A percentile compares a stretch with the other conserved stretches of the same genome.
phyloP scores from a whole-genome alignment of 2,329 filamentous ascomycete genomes.

The Parastagonospora nodorum region DNA sequence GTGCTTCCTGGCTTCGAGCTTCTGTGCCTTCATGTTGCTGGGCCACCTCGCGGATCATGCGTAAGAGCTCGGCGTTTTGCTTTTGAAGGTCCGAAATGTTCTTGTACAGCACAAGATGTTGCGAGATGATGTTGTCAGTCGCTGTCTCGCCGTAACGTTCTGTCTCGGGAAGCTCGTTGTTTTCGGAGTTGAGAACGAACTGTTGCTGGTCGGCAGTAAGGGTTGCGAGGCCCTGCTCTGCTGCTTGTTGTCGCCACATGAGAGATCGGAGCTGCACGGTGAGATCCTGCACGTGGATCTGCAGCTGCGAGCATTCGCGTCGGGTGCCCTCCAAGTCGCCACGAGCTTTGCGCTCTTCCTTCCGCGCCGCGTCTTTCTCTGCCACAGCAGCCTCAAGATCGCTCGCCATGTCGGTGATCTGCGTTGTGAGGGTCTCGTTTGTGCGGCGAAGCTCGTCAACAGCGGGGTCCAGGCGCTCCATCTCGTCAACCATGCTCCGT shows the following conservation, averaged over 20 bases:
- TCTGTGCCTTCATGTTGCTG: slow-evolving; percentile 92
- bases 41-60: slow-evolving; percentile 81
- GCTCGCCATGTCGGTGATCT: slow-evolving; percentile 77
- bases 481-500: slow-evolving; percentile 81
- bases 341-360: slow-evolving; percentile 78
- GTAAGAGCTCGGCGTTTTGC: slow-evolving; percentile 84
- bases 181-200: slow-evolving; percentile 77
- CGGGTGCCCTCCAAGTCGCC: slow-evolving; percentile 67
- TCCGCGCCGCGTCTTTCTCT: slow-evolving; percentile 78
- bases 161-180: slow-evolving; percentile 74
- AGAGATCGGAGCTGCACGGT: slow-evolving; percentile 90
- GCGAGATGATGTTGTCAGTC: slow-evolving; percentile 86
- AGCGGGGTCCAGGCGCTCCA: slow-evolving; percentile 87
- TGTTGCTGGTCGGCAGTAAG: slow-evolving; percentile 73
- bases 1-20: slow-evolving; percentile 65
- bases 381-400: slow-evolving; percentile 81
- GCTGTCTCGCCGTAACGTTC: slow-evolving; percentile 71
- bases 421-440: slow-evolving; percentile 76
- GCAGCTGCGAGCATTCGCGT: slow-evolving; percentile 76
- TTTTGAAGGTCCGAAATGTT: slow-evolving; percentile 82
- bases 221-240: slow-evolving; percentile 76
- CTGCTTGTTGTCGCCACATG: slow-evolving; percentile 81
- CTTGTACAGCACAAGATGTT: slow-evolving; percentile 88
- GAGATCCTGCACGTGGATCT: slow-evolving; percentile 85
- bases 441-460: slow-evolving; percentile 84